Evolutionary conservation across 2,329 filamentous ascomycete genomes (phyloP), one percentile per base, ranked within the genome.

Genomic region (Apiospora arundinis): DNA sequence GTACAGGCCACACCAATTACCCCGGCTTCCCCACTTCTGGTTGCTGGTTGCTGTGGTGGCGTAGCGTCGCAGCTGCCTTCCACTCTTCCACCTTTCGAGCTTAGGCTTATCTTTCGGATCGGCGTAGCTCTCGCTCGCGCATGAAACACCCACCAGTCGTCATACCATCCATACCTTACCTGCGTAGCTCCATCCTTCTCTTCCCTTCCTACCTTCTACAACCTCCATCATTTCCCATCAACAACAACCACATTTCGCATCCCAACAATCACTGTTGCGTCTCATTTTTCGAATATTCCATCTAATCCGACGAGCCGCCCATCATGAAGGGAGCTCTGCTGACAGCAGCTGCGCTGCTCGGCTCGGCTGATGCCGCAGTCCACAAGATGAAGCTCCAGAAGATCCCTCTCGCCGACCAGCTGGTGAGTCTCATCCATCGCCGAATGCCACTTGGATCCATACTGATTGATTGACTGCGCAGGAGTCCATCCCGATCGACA

Each of bases 371-470:
- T 81, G 95, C 94, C 78, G 94, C 91, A 79, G 88, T 97, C 76
- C 94, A 98, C 91, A 97, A 94, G 89, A 92, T 98, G 90, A 96
- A 97, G 89, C 92, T 99, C 80, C 93, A 98, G 90, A 99, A 99
- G 92, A 87, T 98, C 74, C 92, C 96, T 76, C 87, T 99, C 72
- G 89, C 92, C 68, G 94, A 98, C 83, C 96, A 98, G 87, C 90
- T 99, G 80, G 95, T 97, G 87, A 81, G 93, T 87, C 42, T 25
- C 3, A 37, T 3, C 40, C n/a, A 32, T 23, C 45, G 32, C 46
- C 23, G 5, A 21, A 44, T 5, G 42, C 37, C 12, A 21, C 42
- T 28, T 11, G 23, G 12, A 16, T 4, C 0, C 16, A 40, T 40
- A 37, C 46, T 49, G 12, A 69, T 56, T 69, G 67, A 28, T 40